These are phyloP conservation scores for Acidomyces sp. DNA, from an alignment of 495 filamentous ascomycete genomes.

Conservation along the genomic window DNA sequence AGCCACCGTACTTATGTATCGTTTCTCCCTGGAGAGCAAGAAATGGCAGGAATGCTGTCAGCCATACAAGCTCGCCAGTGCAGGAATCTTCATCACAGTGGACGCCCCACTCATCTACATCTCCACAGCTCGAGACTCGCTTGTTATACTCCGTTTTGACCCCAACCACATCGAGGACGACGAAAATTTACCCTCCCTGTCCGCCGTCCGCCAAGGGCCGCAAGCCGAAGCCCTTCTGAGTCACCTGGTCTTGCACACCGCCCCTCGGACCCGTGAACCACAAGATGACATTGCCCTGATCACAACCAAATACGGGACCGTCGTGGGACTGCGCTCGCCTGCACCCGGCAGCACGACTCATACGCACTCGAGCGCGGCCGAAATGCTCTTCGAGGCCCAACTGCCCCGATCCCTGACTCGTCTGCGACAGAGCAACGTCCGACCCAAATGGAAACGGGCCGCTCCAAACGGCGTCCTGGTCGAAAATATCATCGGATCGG, in stretches of 20 bases:
- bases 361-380: conserved; percentile 8
- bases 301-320: conserved; percentile 19
- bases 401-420: conserved; percentile 25
- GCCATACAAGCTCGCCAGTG: conserved; percentile 19
- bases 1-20: conserved; percentile 12
- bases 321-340: conserved; percentile 19
- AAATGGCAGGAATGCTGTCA: conserved; percentile 11
- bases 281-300: conserved; percentile 15
- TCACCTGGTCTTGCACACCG: conserved; percentile 3
- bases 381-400: conserved; percentile 24
- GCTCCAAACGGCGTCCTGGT: conserved; percentile 18
- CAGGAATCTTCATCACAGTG: conserved; percentile 22
- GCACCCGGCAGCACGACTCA: not conserved
- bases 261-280: not conserved
- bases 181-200: not conserved
- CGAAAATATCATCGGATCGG: conserved; percentile 26
- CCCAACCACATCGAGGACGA: not conserved
- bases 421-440: conserved; percentile 21
- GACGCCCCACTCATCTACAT: conserved; percentile 23
- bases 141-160: conserved; percentile 17
- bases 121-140: conserved; percentile 25
- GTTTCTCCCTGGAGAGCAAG: conserved; percentile 4
- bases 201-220: not conserved
- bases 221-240: conserved; percentile 1
- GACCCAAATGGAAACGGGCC: conserved; percentile 23